Percentiles rank a stretch among this genome's conserved stretches.
These are phyloP conservation scores for Chlorella vulgaris DNA, from an alignment of 139 green algal species.

Conservation along the genomic window DNA sequence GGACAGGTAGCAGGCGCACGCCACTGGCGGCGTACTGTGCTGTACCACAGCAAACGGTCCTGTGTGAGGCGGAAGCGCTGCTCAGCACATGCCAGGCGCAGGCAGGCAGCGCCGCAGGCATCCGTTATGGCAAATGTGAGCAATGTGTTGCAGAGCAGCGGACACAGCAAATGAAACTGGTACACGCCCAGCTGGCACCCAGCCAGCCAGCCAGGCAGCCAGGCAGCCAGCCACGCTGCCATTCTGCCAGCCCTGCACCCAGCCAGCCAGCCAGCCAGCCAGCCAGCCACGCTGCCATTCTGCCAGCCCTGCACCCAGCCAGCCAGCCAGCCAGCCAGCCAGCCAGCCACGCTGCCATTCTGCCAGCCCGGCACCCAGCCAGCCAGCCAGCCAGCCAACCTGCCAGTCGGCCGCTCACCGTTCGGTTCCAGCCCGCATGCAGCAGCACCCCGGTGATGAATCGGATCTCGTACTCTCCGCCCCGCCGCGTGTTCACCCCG, in stretches of 20 bases:
- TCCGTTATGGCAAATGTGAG: background rate
- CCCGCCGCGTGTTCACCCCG: background rate
- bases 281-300: background rate
- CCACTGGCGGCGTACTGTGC: too few species aligned
- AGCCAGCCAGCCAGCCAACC: background rate
- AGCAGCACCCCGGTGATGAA: background rate
- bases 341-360: background rate
- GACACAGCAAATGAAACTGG: too few species aligned
- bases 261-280: background rate
- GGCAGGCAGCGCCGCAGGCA: too few species aligned
- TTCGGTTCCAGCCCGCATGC: background rate
- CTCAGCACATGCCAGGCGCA: too few species aligned
- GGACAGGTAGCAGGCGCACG: too few species aligned
- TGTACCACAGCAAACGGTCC: too few species aligned
- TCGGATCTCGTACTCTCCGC: background rate
- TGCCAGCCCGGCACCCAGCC: background rate
- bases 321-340: background rate
- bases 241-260: background rate
- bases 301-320: background rate
- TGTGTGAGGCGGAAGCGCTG: too few species aligned
- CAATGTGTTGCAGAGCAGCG: background rate
- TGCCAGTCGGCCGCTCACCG: background rate
- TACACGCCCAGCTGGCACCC: too few species aligned
- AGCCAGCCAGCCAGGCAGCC: background rate
- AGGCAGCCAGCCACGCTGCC: background rate